phyloP scores from a whole-genome alignment of 2,329 filamentous ascomycete species.

The Monilinia polystroma region DNA sequence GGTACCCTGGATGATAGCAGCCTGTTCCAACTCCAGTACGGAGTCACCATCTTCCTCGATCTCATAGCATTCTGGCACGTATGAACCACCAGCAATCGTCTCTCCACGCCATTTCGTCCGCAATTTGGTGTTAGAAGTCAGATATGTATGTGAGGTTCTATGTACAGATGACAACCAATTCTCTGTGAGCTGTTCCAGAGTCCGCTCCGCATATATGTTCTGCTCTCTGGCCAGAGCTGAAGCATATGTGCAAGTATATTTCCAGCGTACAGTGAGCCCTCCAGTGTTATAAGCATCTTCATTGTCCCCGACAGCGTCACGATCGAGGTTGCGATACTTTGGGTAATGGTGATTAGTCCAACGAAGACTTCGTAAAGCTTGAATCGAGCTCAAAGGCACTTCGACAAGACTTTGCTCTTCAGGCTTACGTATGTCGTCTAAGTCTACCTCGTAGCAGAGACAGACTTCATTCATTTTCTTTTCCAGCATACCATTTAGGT shows the following conservation, averaged over 20 bases:
- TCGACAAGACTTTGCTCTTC: conserved; percentile 46
- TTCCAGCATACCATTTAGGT: conserved; percentile 42
- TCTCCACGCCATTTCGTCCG: conserved; percentile 43
- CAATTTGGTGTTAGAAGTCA: conserved; percentile 25
- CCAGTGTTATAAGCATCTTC: conserved; percentile 34
- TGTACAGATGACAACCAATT: background rate
- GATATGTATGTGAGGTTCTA: conserved; percentile 4
- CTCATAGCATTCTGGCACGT: conserved; percentile 33
- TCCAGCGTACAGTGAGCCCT: conserved; percentile 54
- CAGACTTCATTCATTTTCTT: conserved; percentile 47
- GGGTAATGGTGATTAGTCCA: conserved; percentile 57
- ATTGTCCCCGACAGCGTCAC: background rate
- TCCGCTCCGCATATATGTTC: conserved; percentile 31
- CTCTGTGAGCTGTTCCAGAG: conserved; percentile 28
- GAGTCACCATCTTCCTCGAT: conserved; percentile 23
- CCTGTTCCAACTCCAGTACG: background rate
- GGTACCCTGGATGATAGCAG: background rate
- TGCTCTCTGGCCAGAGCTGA: conserved; percentile 31
- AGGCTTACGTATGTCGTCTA: conserved; percentile 40
- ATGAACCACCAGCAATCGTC: conserved; percentile 44
- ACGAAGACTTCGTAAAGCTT: conserved; percentile 46
- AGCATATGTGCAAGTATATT: conserved; percentile 39
- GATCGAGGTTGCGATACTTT: conserved; percentile 37
- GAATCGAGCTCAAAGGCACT: conserved; percentile 44
- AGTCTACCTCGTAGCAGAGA: conserved; percentile 43